Base-by-base conservation (phyloP, 1,139 yeast genomes). In the Candida labiduridarum region DNA sequence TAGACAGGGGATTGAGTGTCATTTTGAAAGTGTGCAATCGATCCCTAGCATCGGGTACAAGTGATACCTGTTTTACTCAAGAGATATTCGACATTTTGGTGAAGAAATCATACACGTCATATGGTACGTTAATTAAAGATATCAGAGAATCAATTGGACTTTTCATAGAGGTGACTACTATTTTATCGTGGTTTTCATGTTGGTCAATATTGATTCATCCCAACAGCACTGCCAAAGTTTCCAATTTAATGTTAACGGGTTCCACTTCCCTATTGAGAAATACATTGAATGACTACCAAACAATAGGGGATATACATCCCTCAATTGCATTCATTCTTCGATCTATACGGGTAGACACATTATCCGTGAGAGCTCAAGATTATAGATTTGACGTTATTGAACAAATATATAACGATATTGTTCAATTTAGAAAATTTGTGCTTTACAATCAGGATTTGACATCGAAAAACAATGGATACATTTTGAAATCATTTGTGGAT, bases 1-100 rank as follows among this genome's bases (percentile, higher is more conserved):
- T 74, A 60, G 79, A 74, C 51, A 65, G 74, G 44, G 64, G 77
- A 0, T 60, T 74, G 42, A 74, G 70, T 48, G 63, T 71, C 3
- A 54, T 75, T 14, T 57, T 74, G 42, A 67, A 65, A 43, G 56
- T 53, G 25, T 52, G 59, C 35, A 50, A 54, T 41, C 50, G 53
- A 33, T 48, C 56, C 19, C 49, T 55, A 25, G 48, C 52, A 12
- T 52, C 58, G 10, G 54, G 49, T 12, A 52, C 54, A 25, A 54
- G 53, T 44, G 49, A 41, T 7, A 62, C 65, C 22, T 62, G 63
- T 47, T 73, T 68, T 53, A 69, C 68, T 31, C 58, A 59, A 43
- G 59, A 60, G n/a, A 73, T 68, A 33, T 59, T 72, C 44, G 64
- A 63, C 10, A 58, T 59, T 15, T 64, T 75, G 47, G 68, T 72